Percentiles rank a stretch among this genome's conserved stretches.
Evolutionary conservation across 148 eudicot species (phyloP).

Genomic region (Dianthus caryophyllus): DNA sequence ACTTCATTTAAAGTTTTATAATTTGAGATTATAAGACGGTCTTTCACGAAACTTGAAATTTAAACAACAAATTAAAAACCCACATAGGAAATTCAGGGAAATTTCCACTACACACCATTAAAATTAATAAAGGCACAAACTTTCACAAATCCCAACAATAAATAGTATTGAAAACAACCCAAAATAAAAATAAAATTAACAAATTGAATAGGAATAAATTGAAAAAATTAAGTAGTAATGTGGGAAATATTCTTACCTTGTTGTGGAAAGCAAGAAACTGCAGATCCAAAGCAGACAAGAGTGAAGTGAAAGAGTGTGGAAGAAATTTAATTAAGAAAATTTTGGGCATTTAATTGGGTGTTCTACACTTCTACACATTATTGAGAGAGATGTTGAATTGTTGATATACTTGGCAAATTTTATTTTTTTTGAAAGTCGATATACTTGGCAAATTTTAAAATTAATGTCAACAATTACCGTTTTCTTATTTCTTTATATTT

Average conservation of each 20-base stretch:
- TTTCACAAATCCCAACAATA: conserved; percentile 19
- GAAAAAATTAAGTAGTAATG: not conserved
- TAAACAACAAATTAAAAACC: conserved; percentile 3
- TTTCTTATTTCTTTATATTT: too few relatives aligned
- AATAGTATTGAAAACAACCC: conserved; percentile 1
- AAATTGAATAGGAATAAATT: too few relatives aligned
- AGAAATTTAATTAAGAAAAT: not conserved
- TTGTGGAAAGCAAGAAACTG: conserved; percentile 14
- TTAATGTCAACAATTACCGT: not conserved
- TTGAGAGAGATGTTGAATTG: not conserved
- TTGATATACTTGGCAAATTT: too few relatives aligned
- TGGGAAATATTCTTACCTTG: conserved; percentile 12
- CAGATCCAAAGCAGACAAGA: conserved; percentile 26
- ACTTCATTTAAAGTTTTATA: too few relatives aligned
- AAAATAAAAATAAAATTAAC: not conserved
- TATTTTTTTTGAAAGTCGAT: too few relatives aligned
- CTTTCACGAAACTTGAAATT: not conserved
- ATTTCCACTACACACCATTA: not conserved
- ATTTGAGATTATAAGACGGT: too few relatives aligned
- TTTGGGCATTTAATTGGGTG: not conserved
- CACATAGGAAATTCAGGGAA: conserved; percentile 2
- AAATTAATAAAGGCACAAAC: conserved; percentile 2
- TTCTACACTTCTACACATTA: not conserved
- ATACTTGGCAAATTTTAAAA: too few relatives aligned
- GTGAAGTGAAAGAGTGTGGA: not conserved